Conservation (phyloP, 768 basidiomycete genomes). For the Boletus subcaerulescens region DNA sequence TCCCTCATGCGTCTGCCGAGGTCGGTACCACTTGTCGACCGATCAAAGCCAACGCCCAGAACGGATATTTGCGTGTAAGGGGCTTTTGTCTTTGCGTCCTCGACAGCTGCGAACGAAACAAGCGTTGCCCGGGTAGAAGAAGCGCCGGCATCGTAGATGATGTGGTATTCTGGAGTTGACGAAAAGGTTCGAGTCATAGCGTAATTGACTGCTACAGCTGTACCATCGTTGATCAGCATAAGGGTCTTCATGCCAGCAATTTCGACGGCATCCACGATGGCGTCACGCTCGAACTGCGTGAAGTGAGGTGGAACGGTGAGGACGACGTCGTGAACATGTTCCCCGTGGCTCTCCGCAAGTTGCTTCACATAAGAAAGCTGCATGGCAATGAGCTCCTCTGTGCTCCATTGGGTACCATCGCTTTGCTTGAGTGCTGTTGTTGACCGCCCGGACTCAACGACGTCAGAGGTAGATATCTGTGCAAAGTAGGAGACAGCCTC, state of each 20-base stretch:
- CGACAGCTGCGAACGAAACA: conserved; percentile 56
- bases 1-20: conserved; percentile 82
- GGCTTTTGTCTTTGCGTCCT: conserved; percentile 47
- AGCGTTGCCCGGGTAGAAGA: conserved; percentile 76
- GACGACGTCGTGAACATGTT: conserved; percentile 79
- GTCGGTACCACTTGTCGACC: conserved; percentile 73
- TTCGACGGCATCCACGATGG: conserved; percentile 89
- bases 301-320: conserved; percentile 90
- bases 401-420: conserved; percentile 68
- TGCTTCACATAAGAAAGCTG: conserved; percentile 88
- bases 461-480: conserved; percentile 52
- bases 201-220: conserved; percentile 95
- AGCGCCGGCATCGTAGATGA: conserved; percentile 95
- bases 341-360: conserved; percentile 75
- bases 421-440: conserved; percentile 59
- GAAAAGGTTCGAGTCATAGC: conserved; percentile 92
- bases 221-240: conserved; percentile 88
- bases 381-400: conserved; percentile 93
- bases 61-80: conserved; percentile 71
- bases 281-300: conserved; percentile 87
- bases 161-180: conserved; percentile 71
- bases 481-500: conserved; percentile 56
- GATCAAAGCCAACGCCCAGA: conserved; percentile 80
- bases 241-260: conserved; percentile 83
- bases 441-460: conserved; percentile 53